Evolutionary conservation across 129 eudicot genomes (phyloP).

Genomic region (Rutidosis leptorrhynchoides): DNA sequence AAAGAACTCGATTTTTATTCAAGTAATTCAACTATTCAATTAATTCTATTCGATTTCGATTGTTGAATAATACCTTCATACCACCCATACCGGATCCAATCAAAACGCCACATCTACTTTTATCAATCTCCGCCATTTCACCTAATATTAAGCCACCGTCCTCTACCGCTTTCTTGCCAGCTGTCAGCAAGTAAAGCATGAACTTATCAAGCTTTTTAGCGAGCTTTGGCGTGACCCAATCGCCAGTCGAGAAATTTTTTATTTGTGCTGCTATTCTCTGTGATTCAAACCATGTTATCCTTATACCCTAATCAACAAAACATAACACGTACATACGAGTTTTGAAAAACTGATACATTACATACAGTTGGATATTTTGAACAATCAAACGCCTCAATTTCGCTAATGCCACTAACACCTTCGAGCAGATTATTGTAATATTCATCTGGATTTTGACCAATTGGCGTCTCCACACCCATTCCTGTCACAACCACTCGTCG

Average conservation of each 20-base stretch:
- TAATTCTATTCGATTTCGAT: too few species aligned
- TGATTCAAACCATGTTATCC: conserved; percentile 15
- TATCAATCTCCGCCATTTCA: conserved; percentile 59
- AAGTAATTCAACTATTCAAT: too few species aligned
- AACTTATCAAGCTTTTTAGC: conserved; percentile 70
- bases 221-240: conserved; percentile 70
- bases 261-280: conserved; percentile 93
- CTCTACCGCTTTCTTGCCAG: conserved; percentile 83
- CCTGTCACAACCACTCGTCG: conserved; percentile 91
- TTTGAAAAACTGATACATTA: conserved; percentile 5
- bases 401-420: conserved; percentile 78
- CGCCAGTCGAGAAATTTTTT: conserved; percentile 62
- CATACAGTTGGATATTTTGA: conserved; percentile 71
- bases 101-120: conserved; percentile 70
- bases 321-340: not conserved
- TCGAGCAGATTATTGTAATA: conserved; percentile 76
- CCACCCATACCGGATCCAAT: conserved; percentile 90
- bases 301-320: not conserved
- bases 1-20: not conserved
- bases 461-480: conserved; percentile 75
- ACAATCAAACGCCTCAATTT: conserved; percentile 76
- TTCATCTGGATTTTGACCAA: conserved; percentile 64
- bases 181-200: conserved; percentile 82
- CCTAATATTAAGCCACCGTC: conserved; percentile 64
- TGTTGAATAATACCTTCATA: conserved; percentile 53